These are phyloP conservation scores for Sonneratia alba DNA, from an alignment of 345 rosid genomes.

Conservation along the genomic window DNA sequence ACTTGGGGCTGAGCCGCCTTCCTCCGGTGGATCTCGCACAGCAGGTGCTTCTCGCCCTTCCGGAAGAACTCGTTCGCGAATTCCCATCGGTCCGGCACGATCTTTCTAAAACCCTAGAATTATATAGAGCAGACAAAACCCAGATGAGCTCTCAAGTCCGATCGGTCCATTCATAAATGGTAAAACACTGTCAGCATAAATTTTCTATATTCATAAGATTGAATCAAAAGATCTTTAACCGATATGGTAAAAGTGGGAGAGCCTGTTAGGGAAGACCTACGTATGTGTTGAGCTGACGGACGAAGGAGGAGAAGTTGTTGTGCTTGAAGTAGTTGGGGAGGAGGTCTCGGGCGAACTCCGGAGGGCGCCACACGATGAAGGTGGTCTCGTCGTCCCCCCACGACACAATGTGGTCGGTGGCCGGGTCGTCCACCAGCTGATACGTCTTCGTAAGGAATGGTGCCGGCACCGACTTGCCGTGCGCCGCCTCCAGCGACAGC, in stretches of 20 bases:
- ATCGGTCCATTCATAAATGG: too few relatives aligned
- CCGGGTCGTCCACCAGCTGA: conserved; percentile 85
- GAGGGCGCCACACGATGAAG: conserved; percentile 93
- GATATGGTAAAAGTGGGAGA: too few relatives aligned
- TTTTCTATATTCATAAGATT: too few relatives aligned
- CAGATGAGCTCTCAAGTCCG: too few relatives aligned
- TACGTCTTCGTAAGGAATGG: conserved; percentile 95
- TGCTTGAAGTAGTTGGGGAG: conserved; percentile 98
- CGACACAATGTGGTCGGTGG: conserved; percentile 83
- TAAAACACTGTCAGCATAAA: too few relatives aligned
- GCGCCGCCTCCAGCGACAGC: conserved; percentile 46
- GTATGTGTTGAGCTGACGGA: conserved; percentile 97
- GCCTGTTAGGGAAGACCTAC: conserved; percentile 25
- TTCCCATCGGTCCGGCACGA: conserved; percentile 98
- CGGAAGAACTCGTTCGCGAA: conserved; percentile 91
- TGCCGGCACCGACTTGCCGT: conserved; percentile 84
- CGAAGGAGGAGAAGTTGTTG: conserved; percentile 97
- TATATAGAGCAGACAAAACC: too few relatives aligned
- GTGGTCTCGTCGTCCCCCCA: conserved; percentile 96
- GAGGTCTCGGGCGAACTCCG: conserved; percentile 95
- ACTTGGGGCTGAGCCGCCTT: conserved; percentile 35
- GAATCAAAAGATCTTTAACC: too few relatives aligned
- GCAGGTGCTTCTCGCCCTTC: conserved; percentile 86
- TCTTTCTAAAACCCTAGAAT: conserved; percentile 87
- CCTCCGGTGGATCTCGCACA: conserved; percentile 92